Base-by-base conservation (phyloP, 2,329 filamentous ascomycete genomes). In the Colletotrichum simmondsii region DNA sequence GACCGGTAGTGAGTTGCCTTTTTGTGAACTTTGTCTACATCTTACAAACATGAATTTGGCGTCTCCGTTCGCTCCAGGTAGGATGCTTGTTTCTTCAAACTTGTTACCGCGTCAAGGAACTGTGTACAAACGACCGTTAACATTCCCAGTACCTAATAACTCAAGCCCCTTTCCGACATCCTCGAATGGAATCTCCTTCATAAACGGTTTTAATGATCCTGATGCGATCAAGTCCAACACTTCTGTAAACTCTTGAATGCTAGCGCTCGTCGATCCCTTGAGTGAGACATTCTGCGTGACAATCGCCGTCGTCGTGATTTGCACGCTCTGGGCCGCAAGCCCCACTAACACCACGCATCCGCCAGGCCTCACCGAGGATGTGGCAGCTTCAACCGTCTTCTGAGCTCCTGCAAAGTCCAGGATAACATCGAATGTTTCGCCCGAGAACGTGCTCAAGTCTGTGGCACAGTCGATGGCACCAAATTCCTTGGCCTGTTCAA, bases 281-380 rank as follows among this genome's bases (percentile, higher is more conserved):
- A 42, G 35, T 5, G 35, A 42, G 35, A 42, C 35, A 42, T 42
- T 42, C 35, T 42, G 14, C 14, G 35, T 42, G 2, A 42, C 35
- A 42, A 42, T 42, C 14, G 14, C 35, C 12, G 35, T 42, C 12
- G 35, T 42, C 5, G 35, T 32, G 5, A 72, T 42, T 5, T 37
- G 22, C 10, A 72, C 22, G 16, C 24, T 68, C 53, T 62, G 42
- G 1, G 64, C 49, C 28, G 71, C 71, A 3, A 73, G 59, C 1
- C 71, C 73, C 2, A 73, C 59, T 1, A 73, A 42, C 14, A 75
- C 73, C 14, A 75, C 63, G 7, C 66, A 62, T 1, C 71, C 73
- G 3, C 71, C 71, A 12, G 46, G 58, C n/a, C 64, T 64, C 11
- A 74, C 64, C 11, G 65, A 12, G 1, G 53, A 22, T 7, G 69